Base-by-base conservation (phyloP, 1,139 yeast species). In the Hansenula lynferdii region DNA sequence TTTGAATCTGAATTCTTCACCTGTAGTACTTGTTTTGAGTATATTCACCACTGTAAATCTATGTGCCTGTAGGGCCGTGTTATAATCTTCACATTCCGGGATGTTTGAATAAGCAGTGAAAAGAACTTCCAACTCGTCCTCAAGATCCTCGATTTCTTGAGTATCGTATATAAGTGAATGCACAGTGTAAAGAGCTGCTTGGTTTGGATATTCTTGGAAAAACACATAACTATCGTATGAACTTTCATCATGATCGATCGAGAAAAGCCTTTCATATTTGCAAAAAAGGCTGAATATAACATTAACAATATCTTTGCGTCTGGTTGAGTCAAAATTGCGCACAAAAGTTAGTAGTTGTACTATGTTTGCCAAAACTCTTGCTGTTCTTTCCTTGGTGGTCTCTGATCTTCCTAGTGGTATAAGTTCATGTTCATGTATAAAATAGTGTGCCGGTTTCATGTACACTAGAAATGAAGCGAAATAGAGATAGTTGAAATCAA, bases 361-460 rank as follows among this genome's bases (percentile, higher is more conserved):
- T n/a, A 37, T 10, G n/a, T 44, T 44, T 2, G 41, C 34, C 7
- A 42, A 20, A 1, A 44, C 42, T 26, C 48, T 40, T 11, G 44
- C 31, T 1, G 35, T 26, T 9, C 37, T 35, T 7, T 37, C 36
- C 20, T 37, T 42, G 4, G 16, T n/a, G 4, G 34, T 28, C 19
- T 43, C 47, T n/a, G 33, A 15, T 14, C 33, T 30, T 2, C 30
- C 26, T 27, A 18, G 32, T 8, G 39, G 37, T 6, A 36, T 19
- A 10, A 44, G 18, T n/a, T 44, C 45, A 29, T 37, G 27, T 15
- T 38, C 42, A 21, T 42, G 42, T 9, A 44, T 28, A 14, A 40
- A 44, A 23, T 37, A 40, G n/a, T 32, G 35, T 4, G 47, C 22
- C 6, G 48, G 48, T 16, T 44, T 42, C 17, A 44, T 10, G 20